These are phyloP conservation scores for Sporothrix brasiliensis DNA, from an alignment of 2,329 filamentous ascomycete genomes.

Conservation along the genomic window DNA sequence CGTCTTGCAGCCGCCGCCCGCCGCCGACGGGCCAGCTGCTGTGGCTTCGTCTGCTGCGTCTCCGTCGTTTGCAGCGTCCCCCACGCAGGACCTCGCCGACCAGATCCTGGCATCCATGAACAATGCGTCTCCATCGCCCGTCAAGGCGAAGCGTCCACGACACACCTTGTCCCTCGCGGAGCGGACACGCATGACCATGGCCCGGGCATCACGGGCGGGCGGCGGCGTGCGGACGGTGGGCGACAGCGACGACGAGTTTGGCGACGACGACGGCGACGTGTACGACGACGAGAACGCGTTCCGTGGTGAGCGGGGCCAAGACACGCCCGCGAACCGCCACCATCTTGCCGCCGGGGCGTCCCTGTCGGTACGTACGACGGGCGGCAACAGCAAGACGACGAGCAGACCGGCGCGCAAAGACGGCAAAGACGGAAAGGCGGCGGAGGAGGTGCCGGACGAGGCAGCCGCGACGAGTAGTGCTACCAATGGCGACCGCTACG, in stretches of 20 bases:
- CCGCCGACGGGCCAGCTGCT: neutral
- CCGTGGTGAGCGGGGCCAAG: slow-evolving; percentile 17
- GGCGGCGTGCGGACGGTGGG: slow-evolving; percentile 33
- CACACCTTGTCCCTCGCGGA: slow-evolving; percentile 70
- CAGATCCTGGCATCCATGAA: slow-evolving; percentile 60
- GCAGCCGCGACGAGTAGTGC: slow-evolving; percentile 34
- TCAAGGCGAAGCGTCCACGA: slow-evolving; percentile 52
- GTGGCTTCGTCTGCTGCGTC: neutral
- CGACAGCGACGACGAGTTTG: slow-evolving; percentile 34
- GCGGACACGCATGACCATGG: slow-evolving; percentile 81
- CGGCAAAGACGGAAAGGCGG: slow-evolving; percentile 29
- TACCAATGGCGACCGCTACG: slow-evolving; percentile 38
- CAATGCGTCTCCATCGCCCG: slow-evolving; percentile 60
- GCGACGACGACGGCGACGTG: slow-evolving; percentile 36
- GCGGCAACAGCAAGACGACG: slow-evolving; percentile 38
- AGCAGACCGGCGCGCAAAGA: slow-evolving; percentile 33
- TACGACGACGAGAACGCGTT: slow-evolving; percentile 34
- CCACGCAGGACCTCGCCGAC: slow-evolving; percentile 57
- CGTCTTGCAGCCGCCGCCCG: slow-evolving; percentile 22
- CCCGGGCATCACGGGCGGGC: slow-evolving; percentile 53
- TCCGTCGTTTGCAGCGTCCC: slow-evolving; percentile 40
- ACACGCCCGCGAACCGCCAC: slow-evolving; percentile 28
- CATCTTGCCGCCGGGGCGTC: neutral
- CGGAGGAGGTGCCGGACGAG: neutral
- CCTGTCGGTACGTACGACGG: neutral